Conservation (phyloP, 306 rosid genomes). For the Acacia confusa region DNA sequence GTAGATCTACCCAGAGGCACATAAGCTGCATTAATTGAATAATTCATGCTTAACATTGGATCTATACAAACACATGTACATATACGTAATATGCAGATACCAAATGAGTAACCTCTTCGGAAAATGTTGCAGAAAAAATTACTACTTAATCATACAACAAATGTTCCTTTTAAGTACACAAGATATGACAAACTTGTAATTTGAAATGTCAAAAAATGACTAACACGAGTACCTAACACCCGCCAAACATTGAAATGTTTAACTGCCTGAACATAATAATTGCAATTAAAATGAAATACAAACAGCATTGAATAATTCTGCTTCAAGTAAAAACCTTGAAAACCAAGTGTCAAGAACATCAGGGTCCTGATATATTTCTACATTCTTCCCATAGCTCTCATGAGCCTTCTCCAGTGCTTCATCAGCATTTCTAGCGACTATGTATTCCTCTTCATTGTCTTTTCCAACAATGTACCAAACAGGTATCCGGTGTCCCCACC, state of each 20-base stretch:
- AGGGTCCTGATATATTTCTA: slow-evolving; percentile 90
- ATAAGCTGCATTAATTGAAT: slow-evolving; percentile 1
- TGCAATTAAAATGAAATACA: slow-evolving; percentile 10
- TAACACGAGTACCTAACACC: background rate
- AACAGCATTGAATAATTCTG: background rate
- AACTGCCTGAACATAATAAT: background rate
- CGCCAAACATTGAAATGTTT: background rate
- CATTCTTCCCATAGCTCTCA: slow-evolving; percentile 68
- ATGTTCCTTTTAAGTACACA: background rate
- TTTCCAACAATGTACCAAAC: slow-evolving; percentile 94
- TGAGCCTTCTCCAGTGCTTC: slow-evolving; percentile 82
- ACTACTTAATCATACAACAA: slow-evolving; percentile 1
- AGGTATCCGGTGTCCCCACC: slow-evolving; percentile 99
- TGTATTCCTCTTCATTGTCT: slow-evolving; percentile 83
- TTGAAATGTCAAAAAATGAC: background rate
- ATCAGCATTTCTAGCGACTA: slow-evolving; percentile 79
- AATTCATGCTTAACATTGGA: background rate
- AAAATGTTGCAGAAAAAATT: background rate
- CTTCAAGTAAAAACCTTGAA: slow-evolving; percentile 66
- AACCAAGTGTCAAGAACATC: slow-evolving; percentile 99
- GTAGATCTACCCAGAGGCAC: background rate
- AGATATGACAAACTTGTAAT: background rate
- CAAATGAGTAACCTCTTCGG: background rate
- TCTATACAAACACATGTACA: background rate
- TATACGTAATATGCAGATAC: background rate